phyloP scores from a whole-genome alignment of 176 grass and related monocot genomes.

The Cenchrus americanus region DNA sequence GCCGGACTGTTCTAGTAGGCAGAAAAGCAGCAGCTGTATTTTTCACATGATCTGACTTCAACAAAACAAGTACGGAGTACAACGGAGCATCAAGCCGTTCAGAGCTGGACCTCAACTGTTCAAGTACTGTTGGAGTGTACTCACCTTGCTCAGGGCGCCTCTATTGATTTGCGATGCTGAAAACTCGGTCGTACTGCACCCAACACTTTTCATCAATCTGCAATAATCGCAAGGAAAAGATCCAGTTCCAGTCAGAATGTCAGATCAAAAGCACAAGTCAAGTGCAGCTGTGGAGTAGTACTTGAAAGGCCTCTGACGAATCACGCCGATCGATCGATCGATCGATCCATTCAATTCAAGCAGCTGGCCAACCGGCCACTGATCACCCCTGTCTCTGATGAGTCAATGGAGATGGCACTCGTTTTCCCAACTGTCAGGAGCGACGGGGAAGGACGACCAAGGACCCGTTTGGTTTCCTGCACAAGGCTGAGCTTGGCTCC shows the following conservation, averaged over 20 bases:
- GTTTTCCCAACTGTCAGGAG: constrained; percentile 27
- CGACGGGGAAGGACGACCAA: background rate
- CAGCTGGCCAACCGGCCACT: constrained; percentile 15
- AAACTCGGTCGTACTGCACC: background rate
- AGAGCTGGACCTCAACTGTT: background rate
- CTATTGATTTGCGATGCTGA: background rate
- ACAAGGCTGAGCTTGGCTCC: no score
- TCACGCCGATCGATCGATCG: background rate
- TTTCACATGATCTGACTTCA: background rate
- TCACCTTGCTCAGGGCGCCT: no score
- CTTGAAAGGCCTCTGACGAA: background rate
- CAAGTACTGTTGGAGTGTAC: background rate
- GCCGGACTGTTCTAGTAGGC: no score
- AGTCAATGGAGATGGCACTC: constrained; percentile 1
- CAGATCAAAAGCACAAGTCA: background rate
- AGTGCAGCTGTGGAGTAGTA: background rate
- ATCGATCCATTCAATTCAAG: background rate
- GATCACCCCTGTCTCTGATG: background rate
- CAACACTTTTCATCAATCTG: background rate
- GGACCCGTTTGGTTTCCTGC: no score
- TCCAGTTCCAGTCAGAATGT: background rate
- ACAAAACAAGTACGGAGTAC: no score
- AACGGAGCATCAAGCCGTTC: background rate
- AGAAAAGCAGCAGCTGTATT: background rate
- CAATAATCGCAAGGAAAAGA: background rate